Evolutionary conservation across 495 filamentous ascomycete species (phyloP).

Genomic region (Usnea hakonensis): DNA sequence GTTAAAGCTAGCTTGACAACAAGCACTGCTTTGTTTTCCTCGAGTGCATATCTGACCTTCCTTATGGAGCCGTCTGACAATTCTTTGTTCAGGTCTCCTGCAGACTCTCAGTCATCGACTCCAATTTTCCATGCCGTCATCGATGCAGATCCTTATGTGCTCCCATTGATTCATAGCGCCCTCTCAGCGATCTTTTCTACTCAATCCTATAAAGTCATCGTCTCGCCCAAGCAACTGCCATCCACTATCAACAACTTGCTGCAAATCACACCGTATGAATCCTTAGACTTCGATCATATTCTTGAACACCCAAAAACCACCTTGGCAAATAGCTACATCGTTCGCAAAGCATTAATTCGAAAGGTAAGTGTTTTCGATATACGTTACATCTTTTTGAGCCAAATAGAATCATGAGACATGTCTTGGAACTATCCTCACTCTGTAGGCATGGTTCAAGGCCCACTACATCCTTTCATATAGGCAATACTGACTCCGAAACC

Average conservation of each 20-base stretch:
- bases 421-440: too few relatives aligned
- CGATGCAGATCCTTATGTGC: slow-evolving; percentile 76
- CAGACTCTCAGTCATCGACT: slow-evolving; percentile 14
- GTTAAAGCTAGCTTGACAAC: not conserved
- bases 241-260: slow-evolving; percentile 47
- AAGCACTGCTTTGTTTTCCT: not conserved
- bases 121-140: slow-evolving; percentile 62
- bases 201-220: slow-evolving; percentile 37
- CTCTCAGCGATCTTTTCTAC: slow-evolving; percentile 53
- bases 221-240: slow-evolving; percentile 38
- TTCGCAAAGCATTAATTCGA: slow-evolving; percentile 93
- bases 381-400: too few relatives aligned
- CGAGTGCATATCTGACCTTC: not conserved
- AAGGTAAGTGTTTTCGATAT: too few relatives aligned
- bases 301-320: slow-evolving; percentile 50
- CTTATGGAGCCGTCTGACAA: slow-evolving; percentile 1
- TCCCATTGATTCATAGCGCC: slow-evolving; percentile 68
- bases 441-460: too few relatives aligned
- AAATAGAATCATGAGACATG: too few relatives aligned
- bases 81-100: not conserved
- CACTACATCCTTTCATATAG: too few relatives aligned
- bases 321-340: slow-evolving; percentile 76
- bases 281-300: slow-evolving; percentile 69
- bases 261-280: slow-evolving; percentile 83
- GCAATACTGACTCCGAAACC: too few relatives aligned